Percentiles rank a stretch among this genome's conserved stretches.
These are phyloP conservation scores for Claviceps sp. DNA, from an alignment of 2,329 filamentous ascomycete genomes.

Conservation along the genomic window DNA sequence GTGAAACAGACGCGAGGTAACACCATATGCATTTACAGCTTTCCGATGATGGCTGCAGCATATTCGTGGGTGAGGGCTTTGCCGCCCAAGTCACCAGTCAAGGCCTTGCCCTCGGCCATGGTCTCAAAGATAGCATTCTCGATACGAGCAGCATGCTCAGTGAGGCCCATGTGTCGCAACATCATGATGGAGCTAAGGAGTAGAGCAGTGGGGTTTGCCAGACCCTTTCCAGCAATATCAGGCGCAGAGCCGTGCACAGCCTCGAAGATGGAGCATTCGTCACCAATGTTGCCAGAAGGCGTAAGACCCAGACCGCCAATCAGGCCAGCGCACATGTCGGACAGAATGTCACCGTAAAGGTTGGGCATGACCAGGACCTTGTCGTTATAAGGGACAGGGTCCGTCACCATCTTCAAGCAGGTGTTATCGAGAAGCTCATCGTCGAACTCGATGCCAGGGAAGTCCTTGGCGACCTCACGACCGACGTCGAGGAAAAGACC, in stretches of 20 bases:
- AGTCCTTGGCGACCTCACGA: constrained; percentile 81
- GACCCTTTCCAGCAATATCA: constrained; percentile 88
- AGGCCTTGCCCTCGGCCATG: constrained; percentile 85
- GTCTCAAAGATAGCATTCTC: constrained; percentile 93
- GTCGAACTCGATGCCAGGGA: constrained; percentile 90
- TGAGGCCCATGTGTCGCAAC: constrained; percentile 94
- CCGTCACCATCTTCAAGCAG: constrained; percentile 96
- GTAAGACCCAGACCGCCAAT: constrained; percentile 96
- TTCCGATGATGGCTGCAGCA: constrained; percentile 74
- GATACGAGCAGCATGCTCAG: constrained; percentile 71
- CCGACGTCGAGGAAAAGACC: constrained; percentile 91
- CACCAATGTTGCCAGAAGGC: constrained; percentile 95
- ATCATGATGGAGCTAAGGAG: constrained; percentile 98
- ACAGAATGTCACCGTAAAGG: constrained; percentile 98
- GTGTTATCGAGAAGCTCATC: constrained; percentile 98
- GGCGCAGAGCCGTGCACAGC: constrained; percentile 95
- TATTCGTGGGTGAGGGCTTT: constrained; percentile 95
- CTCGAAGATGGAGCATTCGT: constrained; percentile 99
- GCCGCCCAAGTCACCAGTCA: constrained; percentile 93
- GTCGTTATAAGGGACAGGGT: constrained; percentile 94
- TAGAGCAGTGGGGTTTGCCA: constrained; percentile 94
- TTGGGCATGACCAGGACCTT: constrained; percentile 98
- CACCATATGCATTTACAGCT: constrained; percentile 33
- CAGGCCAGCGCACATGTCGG: constrained; percentile 97
- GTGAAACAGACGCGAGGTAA: neutral